Base-by-base conservation (phyloP, 371 early-diverging fungal species). In the Entomophthora muscae region DNA sequence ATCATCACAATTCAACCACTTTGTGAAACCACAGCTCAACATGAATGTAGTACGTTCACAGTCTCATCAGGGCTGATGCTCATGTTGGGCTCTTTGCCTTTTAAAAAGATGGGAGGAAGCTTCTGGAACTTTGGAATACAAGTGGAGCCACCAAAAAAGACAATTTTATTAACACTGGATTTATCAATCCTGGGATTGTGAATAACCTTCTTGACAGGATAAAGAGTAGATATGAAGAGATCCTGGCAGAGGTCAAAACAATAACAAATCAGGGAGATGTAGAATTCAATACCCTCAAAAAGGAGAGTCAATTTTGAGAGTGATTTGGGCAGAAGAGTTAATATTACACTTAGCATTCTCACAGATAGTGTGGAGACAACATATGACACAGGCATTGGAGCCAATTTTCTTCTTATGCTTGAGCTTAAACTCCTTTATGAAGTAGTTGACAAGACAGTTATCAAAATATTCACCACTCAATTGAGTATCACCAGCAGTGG, bases 71-170 rank as follows among this genome's bases (percentile, higher is more conserved):
- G 98, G 85, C 95, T 93, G 83, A 95, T 92, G 71, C 89, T 88
- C 79, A 90, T 89, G 88, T 89, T 89, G 69, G 92, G 89, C 74
- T 95, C 90, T 83, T 93, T 95, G 72, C 93, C 95, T 79, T 91
- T 89, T 80, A 98, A 98, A 78, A 81, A 91, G 75, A 97, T 97
- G 28, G 86, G 83, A 67, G 99, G 85, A 68, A 98, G 83, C 78
- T 93, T 86, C 77, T 94, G 95, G 74, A 99, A 90, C 88, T 93
- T 97, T 81, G 99, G 99, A 77, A 99, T 99, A 86, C 99, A 96
- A 67, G 98, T 98, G 71, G 97, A 96, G 71, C 99, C 98, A 77
- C 99, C 99, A 68, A 98, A 98, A 52, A 99, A 80, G 68, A 99
- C 94, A 71, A 98, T 93, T 72, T 97, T 94, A 71, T 95, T 77